Evolutionary conservation across 805 yeast genomes (phyloP), one percentile per base, ranked within the genome.

Genomic region (Yamadazyma nakazawae): DNA sequence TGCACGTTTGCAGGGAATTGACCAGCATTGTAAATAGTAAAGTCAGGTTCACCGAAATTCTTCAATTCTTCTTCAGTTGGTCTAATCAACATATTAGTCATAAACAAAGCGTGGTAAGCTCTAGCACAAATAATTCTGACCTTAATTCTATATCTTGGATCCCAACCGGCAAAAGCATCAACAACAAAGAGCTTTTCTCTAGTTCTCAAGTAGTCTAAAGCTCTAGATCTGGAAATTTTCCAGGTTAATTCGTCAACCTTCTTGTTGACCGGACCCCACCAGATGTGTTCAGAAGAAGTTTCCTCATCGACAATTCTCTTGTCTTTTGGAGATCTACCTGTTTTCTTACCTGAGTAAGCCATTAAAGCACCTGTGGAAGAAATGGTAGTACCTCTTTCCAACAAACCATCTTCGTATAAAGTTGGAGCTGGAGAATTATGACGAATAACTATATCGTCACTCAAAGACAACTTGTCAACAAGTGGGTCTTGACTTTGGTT

Each of bases 241-340:
- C 98, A 92, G 18, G 97, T 90, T 66, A 84, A 83, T 71, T 89
- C 96, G 50, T 88, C 85, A 58, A 92, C 91, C 72, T 92, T 88
- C 73, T 87, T 89, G 76, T 92, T 92, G 57, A 92, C 99, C 2
- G 98, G 98, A 21, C 99, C 99, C 99, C 99, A 92, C 99, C 99
- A 92, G 59, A 92, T 82, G 62, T 91, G 75, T 49, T 88, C 79
- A 50, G 79, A 71, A 34, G 97, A 89, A 43, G 94, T 78, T 58
- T 81, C 85, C 75, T 94, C 98, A 61, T 91, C 97, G 53, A 92
- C 97, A 67, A 92, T 88, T 75, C 99, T 87, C 72, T 92, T 92
- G 74, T 92, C 99, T 76, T 87, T 88, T 66, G 99, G 99, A 31
- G 97, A 92, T 73, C 99, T 85, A 62, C 99, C 99, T 46, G 98